Evolutionary conservation across 2,329 filamentous ascomycete genomes (phyloP).

Genomic region (Corniculantispora saksenae): DNA sequence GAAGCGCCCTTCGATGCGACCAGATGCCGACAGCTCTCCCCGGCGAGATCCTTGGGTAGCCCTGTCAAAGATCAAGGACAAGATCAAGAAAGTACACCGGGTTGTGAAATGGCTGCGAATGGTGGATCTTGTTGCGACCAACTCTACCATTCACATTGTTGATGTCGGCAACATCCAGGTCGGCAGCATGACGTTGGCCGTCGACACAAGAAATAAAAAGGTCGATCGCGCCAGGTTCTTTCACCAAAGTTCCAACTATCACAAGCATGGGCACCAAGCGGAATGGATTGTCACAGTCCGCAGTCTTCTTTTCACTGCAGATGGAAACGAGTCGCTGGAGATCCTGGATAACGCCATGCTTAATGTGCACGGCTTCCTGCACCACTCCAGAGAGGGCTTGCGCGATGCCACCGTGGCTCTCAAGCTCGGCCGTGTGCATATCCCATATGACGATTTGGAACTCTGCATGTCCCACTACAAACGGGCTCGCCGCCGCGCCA

Average conservation of each 20-base stretch:
- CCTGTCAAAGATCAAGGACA: conserved; percentile 77
- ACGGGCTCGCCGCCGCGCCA: conserved; percentile 40
- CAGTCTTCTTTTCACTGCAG: conserved; percentile 84
- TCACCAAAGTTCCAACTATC: conserved; percentile 65
- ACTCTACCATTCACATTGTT: conserved; percentile 73
- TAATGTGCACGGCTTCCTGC: conserved; percentile 88
- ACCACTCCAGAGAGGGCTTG: conserved; percentile 81
- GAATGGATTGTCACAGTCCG: conserved; percentile 91
- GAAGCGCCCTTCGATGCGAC: conserved; percentile 24
- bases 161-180: conserved; percentile 85
- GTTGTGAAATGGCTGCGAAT: conserved; percentile 86
- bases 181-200: conserved; percentile 79
- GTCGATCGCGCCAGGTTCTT: conserved; percentile 89
- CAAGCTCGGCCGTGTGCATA: conserved; percentile 85
- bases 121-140: conserved; percentile 84
- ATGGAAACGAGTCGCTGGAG: conserved; percentile 82
- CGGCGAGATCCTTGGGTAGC: conserved; percentile 72
- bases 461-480: conserved; percentile 61
- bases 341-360: conserved; percentile 83
- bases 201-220: conserved; percentile 89
- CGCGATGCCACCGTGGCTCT: conserved; percentile 87
- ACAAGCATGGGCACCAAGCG: conserved; percentile 68
- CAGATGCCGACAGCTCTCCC: conserved; percentile 30
- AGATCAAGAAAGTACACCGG: conserved; percentile 80
- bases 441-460: conserved; percentile 85